These are phyloP conservation scores for Ambrosiella cleistominuta DNA, from an alignment of 2,329 filamentous ascomycete species.

Conservation along the genomic window DNA sequence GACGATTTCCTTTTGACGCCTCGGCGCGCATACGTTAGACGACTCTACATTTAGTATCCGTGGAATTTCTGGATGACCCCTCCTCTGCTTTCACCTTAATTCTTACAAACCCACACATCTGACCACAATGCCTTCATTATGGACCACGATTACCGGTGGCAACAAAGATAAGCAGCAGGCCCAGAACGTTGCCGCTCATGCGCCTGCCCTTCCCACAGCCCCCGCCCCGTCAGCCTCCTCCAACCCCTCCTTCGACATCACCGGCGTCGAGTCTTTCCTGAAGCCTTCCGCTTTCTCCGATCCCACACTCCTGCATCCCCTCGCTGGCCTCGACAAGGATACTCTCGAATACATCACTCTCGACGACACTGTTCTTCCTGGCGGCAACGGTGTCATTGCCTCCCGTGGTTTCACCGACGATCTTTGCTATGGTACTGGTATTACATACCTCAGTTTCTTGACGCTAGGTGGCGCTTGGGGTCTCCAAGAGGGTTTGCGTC, in stretches of 20 bases:
- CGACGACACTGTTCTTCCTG: slow-evolving; percentile 77
- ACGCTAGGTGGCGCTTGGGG: slow-evolving; percentile 82
- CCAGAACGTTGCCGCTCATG: slow-evolving; percentile 20
- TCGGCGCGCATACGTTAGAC: neutral
- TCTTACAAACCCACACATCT: slow-evolving; percentile 4
- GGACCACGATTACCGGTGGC: slow-evolving; percentile 44
- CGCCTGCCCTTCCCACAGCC: slow-evolving; percentile 4
- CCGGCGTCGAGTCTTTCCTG: slow-evolving; percentile 78
- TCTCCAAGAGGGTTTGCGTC: slow-evolving; percentile 69
- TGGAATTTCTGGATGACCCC: neutral
- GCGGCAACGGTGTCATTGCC: slow-evolving; percentile 71
- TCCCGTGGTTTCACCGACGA: slow-evolving; percentile 97
- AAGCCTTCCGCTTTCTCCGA: slow-evolving; percentile 62
- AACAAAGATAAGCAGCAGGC: slow-evolving; percentile 29
- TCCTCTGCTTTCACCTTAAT: neutral
- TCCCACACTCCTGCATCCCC: slow-evolving; percentile 74
- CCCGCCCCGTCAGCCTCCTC: slow-evolving; percentile 23
- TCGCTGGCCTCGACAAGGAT: slow-evolving; percentile 83
- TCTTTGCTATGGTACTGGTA: slow-evolving; percentile 90
- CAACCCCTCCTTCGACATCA: slow-evolving; percentile 32
- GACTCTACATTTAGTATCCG: neutral
- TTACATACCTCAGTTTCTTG: slow-evolving; percentile 81
- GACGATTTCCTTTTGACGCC: neutral
- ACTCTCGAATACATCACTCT: slow-evolving; percentile 88
- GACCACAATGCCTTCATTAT: slow-evolving; percentile 35